Evolutionary conservation across 1,284 basidiomycete genomes (phyloP).

Genomic region (Ganoderma boninense): DNA sequence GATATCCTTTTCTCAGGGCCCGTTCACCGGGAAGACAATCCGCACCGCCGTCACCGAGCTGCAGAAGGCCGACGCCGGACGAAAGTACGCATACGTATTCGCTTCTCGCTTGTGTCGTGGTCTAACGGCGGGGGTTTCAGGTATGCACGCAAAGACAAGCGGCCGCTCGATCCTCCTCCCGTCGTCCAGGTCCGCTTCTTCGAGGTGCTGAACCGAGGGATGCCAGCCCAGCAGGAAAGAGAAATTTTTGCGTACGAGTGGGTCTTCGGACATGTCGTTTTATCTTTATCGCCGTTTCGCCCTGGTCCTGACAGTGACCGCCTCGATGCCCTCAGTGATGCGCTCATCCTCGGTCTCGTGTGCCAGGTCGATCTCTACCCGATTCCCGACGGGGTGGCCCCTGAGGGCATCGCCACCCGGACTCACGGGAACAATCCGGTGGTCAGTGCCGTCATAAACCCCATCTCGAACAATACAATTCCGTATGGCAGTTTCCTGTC

Average conservation of each 20-base stretch:
- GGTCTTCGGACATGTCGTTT: background rate
- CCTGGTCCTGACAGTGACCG: background rate
- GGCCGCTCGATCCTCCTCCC: slow-evolving; percentile 53
- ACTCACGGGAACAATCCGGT: background rate
- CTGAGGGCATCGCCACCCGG: background rate
- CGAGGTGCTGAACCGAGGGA: slow-evolving; percentile 38
- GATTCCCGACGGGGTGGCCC: slow-evolving; percentile 4
- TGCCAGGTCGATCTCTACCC: slow-evolving; percentile 7
- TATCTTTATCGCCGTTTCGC: background rate
- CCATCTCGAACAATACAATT: slow-evolving; percentile 1
- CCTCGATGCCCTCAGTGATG: background rate
- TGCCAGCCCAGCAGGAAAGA: slow-evolving; percentile 40
- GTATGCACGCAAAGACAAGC: slow-evolving; percentile 47
- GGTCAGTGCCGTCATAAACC: background rate
- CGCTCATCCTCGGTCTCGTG: slow-evolving; percentile 7
- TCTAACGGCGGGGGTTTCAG: slow-evolving; percentile 30
- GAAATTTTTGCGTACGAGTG: slow-evolving; percentile 52
- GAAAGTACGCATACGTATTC: slow-evolving; percentile 24
- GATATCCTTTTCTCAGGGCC: slow-evolving; percentile 8
- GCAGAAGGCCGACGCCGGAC: slow-evolving; percentile 31
- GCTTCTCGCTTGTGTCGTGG: background rate
- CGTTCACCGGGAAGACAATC: slow-evolving; percentile 19
- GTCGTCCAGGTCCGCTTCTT: slow-evolving; percentile 45
- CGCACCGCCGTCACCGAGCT: slow-evolving; percentile 25
- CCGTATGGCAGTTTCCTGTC: background rate